Base-by-base conservation (phyloP, 441 rosid genomes). In the Capsella rubella region DNA sequence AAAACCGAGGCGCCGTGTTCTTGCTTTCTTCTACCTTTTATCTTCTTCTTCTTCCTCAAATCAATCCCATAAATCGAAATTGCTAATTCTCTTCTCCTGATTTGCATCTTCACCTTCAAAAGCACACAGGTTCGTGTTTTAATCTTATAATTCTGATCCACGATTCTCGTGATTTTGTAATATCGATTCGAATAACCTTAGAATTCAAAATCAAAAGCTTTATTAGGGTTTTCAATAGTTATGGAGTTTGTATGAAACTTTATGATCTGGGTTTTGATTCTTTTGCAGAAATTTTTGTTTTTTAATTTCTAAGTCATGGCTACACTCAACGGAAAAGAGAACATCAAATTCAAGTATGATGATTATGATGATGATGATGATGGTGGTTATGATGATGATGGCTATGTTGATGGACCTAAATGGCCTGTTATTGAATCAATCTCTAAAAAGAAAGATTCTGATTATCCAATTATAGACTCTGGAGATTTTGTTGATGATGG, bases 401-500 rank as follows among this genome's bases (percentile, higher is more conserved):
- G 49, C 11, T 77, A 59, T 73, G 40, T 45, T 51, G 71, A 47
- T 68, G 72, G 37, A 40, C 74, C 75, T 15, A 83, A 85, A 71
- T 69, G 82, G 57, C 40, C 78, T 28, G 32, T 59, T 28, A 28
- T 59, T 37, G 77, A 71, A 47, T 65, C 85, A 28, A 82, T 79
- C 29, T 66, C 83, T 6, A 28, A 70, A 4, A 84, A 85, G 53
- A 82, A 71, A 32, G 85, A 79, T 50, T 39, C 65, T 45, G 58
- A 74, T 15, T 83, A 83, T 59, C 87, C 76, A 46, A 86, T 83
- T 9, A 58, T 70, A 49, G 83, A 83, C 18, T 77, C 85, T 1
- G 96, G 84, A 67, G 90, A 86, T 37, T 79, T 66, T 60, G 55
- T 81, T 10, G 86, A 85, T 69, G 97, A 77, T 27, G 93, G 76